Conservation (phyloP, 345 rosid species). For the Salix caprea region DNA sequence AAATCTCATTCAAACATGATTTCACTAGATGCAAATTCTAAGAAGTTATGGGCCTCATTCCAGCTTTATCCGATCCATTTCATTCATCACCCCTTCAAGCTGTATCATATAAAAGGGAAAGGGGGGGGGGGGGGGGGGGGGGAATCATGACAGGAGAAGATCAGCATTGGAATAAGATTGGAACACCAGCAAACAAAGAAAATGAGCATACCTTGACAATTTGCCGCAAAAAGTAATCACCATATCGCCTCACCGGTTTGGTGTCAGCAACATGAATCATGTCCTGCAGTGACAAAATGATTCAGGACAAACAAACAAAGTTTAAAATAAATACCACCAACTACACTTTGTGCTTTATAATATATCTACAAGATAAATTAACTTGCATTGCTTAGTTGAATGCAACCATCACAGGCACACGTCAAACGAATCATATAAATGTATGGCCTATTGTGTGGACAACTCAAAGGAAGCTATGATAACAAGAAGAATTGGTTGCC, state of each 20-base stretch:
- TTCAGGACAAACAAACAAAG: not conserved
- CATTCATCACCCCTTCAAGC: constrained; percentile 88
- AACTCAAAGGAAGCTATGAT: not conserved
- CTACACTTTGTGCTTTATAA: not conserved
- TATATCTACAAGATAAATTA: not conserved
- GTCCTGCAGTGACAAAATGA: constrained; percentile 50
- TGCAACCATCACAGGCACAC: not conserved
- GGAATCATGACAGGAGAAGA: not conserved
- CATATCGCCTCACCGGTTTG: constrained; percentile 65
- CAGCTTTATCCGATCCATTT: constrained; percentile 73
- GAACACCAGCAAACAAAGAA: not conserved
- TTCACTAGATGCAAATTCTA: not conserved
- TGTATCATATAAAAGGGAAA: constrained; percentile 18
- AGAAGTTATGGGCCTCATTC: constrained; percentile 35
- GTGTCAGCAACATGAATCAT: constrained; percentile 76
- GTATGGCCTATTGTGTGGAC: not conserved
- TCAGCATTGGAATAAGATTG: not conserved
- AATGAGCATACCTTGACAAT: constrained; percentile 64
- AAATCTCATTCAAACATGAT: not conserved
- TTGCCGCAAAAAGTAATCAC: constrained; percentile 92
- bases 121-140: too few species aligned
- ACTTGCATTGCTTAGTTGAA: not conserved
- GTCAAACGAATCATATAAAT: not conserved
- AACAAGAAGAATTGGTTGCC: too few species aligned
- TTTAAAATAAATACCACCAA: not conserved